Conservation (phyloP, 768 basidiomycete species). For the Kwoniella heveanensis region DNA sequence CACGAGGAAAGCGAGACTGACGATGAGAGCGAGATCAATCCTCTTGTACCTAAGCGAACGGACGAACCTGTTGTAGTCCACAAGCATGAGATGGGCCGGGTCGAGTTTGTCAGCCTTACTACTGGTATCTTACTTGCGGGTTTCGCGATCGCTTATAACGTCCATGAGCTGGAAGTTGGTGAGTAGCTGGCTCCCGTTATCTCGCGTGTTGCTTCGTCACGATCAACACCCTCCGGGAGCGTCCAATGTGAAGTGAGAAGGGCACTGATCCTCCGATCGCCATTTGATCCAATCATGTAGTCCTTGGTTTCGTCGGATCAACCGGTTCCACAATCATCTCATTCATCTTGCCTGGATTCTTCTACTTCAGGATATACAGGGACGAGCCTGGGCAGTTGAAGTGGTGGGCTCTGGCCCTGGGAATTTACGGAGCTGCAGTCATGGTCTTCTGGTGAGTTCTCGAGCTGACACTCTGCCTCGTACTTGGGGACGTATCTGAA, state of each 20-base stretch:
- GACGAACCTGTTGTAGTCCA: conserved; percentile 19
- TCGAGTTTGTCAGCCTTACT: conserved; percentile 43
- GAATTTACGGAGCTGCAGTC: conserved; percentile 73
- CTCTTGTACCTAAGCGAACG: conserved; percentile 32
- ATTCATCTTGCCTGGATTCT: conserved; percentile 89
- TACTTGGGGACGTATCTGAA: background rate
- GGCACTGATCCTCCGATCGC: too few relatives aligned
- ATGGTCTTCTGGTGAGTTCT: conserved; percentile 88
- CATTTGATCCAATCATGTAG: too few relatives aligned
- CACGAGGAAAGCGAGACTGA: conserved; percentile 46
- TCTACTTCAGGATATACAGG: conserved; percentile 88
- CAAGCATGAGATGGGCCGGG: conserved; percentile 38
- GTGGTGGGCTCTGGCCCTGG: conserved; percentile 67
- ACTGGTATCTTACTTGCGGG: conserved; percentile 41
- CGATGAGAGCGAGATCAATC: conserved; percentile 39
- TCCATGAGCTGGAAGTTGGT: conserved; percentile 56
- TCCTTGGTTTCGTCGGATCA: conserved; percentile 92
- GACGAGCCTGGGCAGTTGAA: conserved; percentile 65
- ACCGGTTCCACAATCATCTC: conserved; percentile 96
- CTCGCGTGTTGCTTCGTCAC: background rate
- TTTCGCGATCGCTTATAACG: conserved; percentile 47
- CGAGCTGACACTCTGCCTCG: background rate
- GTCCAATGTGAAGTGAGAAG: too few relatives aligned
- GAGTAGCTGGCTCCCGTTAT: conserved; percentile 13
- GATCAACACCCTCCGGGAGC: too few relatives aligned